These are phyloP conservation scores for Dryas integrifolia DNA, from an alignment of 331 rosid species.

Conservation along the genomic window DNA sequence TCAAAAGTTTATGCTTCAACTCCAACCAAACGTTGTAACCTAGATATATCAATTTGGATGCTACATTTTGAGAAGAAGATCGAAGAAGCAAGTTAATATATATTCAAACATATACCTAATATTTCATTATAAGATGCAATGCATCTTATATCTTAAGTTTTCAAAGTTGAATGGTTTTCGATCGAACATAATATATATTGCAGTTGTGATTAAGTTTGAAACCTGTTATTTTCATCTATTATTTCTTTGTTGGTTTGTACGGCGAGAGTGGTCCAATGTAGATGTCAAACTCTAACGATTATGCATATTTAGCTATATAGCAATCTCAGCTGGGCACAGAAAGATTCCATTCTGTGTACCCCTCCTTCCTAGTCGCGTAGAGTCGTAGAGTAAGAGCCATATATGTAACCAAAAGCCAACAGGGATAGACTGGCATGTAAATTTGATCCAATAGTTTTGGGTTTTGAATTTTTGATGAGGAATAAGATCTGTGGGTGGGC, in stretches of 20 bases:
- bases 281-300: background rate
- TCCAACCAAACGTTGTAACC: conserved; percentile 14
- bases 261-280: too few species aligned
- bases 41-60: background rate
- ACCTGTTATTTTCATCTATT: too few species aligned
- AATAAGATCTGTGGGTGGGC: conserved; percentile 16
- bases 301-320: background rate
- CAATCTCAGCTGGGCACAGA: background rate
- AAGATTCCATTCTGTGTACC: too few species aligned
- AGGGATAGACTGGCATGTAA: background rate
- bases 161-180: too few species aligned
- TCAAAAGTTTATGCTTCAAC: conserved; percentile 3
- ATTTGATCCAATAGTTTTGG: background rate
- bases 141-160: too few species aligned
- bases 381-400: too few species aligned
- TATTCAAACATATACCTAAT: background rate
- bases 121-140: background rate
- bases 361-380: too few species aligned
- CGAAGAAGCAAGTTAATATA: background rate
- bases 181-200: too few species aligned
- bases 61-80: background rate
- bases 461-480: background rate
- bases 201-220: too few species aligned
- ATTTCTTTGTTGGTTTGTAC: too few species aligned
- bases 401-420: conserved; percentile 4